Base-by-base conservation (phyloP, 2,329 filamentous ascomycete genomes). In the Hawksworthiomyces lignivorus region DNA sequence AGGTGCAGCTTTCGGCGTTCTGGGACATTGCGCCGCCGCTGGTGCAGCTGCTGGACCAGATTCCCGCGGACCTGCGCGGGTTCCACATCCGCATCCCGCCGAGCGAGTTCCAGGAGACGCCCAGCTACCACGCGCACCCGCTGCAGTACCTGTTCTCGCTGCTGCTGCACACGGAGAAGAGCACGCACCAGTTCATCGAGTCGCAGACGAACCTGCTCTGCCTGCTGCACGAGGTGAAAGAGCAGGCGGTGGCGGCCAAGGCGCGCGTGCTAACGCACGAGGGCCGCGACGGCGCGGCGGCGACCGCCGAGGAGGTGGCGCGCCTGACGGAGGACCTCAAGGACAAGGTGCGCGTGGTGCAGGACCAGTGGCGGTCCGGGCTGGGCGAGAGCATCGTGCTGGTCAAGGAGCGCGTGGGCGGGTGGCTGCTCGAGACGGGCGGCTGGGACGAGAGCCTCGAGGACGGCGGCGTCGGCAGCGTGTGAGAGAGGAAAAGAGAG, bases 11-110 rank as follows among this genome's bases (percentile, higher is more conserved):
- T 3, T 89, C 84, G 9, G 89, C 90, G 0, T 98, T 97, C 60
- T 98, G 92, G 92, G 92, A 98, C 57, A 94, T 97, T 54, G 90
- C 89, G 2, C 92, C 92, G 3, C 80, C 82, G 4, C 72, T 98
- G 0, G 72, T 83, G 20, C 73, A 80, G 14, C 69, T 97, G 35
- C 73, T 94, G 10, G 85, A 94, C 46, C 84, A 84, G 54, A 81
- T 96, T 18, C 89, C 88, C 0, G 32, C 24, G 18, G 63, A 72
- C 32, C 62, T 79, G 10, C 59, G 62, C 8, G 64, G 61, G 6
- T 88, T 94, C 61, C 69, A 77, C 18, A 75, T 95, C 36, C 76
- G 84, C 52, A 88, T 97, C 34, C 89, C 92, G 0, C 58, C 73
- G 0, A 69, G 77, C 15, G 92, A 98, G 61, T 84, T 82, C 50